Evolutionary conservation across 2,329 filamentous ascomycete species (phyloP).

Genomic region (Drechslerella stenobrocha): DNA sequence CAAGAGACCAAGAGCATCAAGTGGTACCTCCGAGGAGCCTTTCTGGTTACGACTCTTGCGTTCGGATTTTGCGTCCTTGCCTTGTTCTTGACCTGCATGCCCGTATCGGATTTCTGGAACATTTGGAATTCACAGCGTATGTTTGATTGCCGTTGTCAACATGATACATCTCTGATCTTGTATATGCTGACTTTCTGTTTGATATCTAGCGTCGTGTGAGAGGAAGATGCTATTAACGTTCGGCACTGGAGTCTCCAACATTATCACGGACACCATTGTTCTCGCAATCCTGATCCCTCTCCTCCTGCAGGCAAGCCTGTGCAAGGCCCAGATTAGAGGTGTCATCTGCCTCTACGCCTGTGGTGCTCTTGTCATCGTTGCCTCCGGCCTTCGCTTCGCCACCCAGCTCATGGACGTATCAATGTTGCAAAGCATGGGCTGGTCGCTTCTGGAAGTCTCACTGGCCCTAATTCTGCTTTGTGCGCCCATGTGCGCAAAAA

Average conservation of each 20-base stretch:
- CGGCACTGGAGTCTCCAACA: conserved; percentile 52
- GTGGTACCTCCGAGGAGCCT: conserved; percentile 51
- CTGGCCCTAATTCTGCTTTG: conserved; percentile 51
- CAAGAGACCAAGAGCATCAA: conserved; percentile 52
- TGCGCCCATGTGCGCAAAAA: conserved; percentile 52
- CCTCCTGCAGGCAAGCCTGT: conserved; percentile 51
- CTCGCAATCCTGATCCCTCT: conserved; percentile 53
- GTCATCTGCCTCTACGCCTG: conserved; percentile 49
- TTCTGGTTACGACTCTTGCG: conserved; percentile 53
- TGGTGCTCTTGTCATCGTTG: conserved; percentile 52
- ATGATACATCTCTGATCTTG: too few species aligned
- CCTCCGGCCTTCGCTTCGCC: conserved; percentile 53
- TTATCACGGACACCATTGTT: conserved; percentile 54
- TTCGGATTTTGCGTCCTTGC: conserved; percentile 54
- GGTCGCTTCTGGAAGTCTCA: conserved; percentile 52
- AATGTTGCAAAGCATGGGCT: conserved; percentile 52
- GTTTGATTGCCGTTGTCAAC: conserved; percentile 1
- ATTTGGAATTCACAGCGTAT: conserved; percentile 48
- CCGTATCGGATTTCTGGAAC: conserved; percentile 52
- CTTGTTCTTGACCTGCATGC: conserved; percentile 54
- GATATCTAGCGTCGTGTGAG: conserved; percentile 46
- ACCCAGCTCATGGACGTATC: conserved; percentile 54
- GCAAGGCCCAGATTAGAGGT: conserved; percentile 48
- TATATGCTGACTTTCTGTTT: conserved; percentile 8
- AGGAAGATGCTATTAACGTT: conserved; percentile 50